Percentiles rank a stretch among this genome's conserved stretches.
Conservation (phyloP, 208 protist genomes). For the Leishmania guyanensis region DNA sequence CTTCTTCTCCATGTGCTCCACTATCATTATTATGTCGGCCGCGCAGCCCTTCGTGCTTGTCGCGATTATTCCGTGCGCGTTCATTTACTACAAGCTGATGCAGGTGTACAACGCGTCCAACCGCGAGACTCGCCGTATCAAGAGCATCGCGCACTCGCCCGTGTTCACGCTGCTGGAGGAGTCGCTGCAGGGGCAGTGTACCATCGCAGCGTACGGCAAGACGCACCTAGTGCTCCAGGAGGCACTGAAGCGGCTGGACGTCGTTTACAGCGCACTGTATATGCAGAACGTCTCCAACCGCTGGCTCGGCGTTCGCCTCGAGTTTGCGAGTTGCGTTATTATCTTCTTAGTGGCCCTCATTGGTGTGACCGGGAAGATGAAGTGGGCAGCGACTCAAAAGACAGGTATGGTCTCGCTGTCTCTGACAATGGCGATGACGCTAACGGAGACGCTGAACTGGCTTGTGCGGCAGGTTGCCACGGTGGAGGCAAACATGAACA, state of each 20-base stretch:
- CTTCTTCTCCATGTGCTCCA: conserved; percentile 57
- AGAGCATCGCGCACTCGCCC: conserved; percentile 90
- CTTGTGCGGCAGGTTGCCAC: conserved; percentile 53
- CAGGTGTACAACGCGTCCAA: conserved; percentile 81
- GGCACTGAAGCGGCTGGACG: conserved; percentile 51
- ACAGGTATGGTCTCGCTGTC: conserved; percentile 68
- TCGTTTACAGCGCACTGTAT: conserved; percentile 52
- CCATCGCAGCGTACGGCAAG: conserved; percentile 82
- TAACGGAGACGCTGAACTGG: conserved; percentile 63
- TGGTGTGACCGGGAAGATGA: conserved; percentile 51
- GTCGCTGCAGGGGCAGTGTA: conserved; percentile 81
- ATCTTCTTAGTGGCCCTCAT: conserved; percentile 49
- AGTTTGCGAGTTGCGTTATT: conserved; percentile 84
- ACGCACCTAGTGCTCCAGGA: conserved; percentile 31
- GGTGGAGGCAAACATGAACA: conserved; percentile 87
- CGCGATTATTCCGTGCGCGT: conserved; percentile 60
- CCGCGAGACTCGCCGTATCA: conserved; percentile 90
- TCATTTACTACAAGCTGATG: conserved; percentile 89
- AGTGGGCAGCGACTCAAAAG: conserved; percentile 13
- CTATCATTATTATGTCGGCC: conserved; percentile 46
- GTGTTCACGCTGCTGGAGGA: conserved; percentile 93
- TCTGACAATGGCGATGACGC: conserved; percentile 59
- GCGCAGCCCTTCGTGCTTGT: conserved; percentile 57
- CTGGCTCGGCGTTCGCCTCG: conserved; percentile 91
- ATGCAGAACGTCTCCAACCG: conserved; percentile 66